These are phyloP conservation scores for Saturnispora saitoi DNA, from an alignment of 805 yeast species.

Conservation along the genomic window DNA sequence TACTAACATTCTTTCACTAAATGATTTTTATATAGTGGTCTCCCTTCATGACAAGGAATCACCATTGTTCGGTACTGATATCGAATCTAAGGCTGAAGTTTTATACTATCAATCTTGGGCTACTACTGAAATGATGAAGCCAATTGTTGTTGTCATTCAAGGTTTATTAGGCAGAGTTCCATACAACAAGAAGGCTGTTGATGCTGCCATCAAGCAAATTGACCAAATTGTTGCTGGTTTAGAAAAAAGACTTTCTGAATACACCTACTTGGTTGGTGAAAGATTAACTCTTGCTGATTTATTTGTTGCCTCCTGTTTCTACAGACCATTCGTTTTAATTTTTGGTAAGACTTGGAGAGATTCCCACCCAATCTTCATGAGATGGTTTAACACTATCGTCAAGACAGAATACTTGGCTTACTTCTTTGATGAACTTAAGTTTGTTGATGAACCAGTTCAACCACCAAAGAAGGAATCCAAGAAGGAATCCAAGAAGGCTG, in stretches of 20 bases:
- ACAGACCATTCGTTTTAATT: conserved; percentile 39
- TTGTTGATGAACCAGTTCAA: conserved; percentile 54
- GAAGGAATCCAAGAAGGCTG: conserved; percentile 51
- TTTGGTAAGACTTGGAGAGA: conserved; percentile 46
- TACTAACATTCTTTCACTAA: conserved; percentile 15
- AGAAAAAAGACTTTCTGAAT: conserved; percentile 46
- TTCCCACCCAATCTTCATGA: conserved; percentile 39
- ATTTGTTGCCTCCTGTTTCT: conserved; percentile 34
- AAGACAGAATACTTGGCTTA: conserved; percentile 40
- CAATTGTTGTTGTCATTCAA: conserved; percentile 41
- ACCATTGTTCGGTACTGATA: conserved; percentile 51
- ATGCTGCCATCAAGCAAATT: conserved; percentile 27
- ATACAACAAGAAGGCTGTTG: conserved; percentile 61
- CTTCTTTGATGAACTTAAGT: conserved; percentile 43
- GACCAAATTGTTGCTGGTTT: conserved; percentile 34
- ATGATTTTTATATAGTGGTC: conserved; percentile 30
- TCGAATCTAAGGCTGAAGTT: conserved; percentile 55
- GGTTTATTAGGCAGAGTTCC: conserved; percentile 60
- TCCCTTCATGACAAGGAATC: conserved; percentile 36
- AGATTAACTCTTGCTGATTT: conserved; percentile 39
- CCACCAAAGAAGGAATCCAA: conserved; percentile 56
- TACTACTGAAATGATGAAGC: conserved; percentile 55
- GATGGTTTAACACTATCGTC: conserved; percentile 44
- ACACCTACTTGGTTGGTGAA: conserved; percentile 41
- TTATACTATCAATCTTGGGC: conserved; percentile 72